phyloP scores from a whole-genome alignment of 768 basidiomycete genomes.

The Phaeotremella fagi region DNA sequence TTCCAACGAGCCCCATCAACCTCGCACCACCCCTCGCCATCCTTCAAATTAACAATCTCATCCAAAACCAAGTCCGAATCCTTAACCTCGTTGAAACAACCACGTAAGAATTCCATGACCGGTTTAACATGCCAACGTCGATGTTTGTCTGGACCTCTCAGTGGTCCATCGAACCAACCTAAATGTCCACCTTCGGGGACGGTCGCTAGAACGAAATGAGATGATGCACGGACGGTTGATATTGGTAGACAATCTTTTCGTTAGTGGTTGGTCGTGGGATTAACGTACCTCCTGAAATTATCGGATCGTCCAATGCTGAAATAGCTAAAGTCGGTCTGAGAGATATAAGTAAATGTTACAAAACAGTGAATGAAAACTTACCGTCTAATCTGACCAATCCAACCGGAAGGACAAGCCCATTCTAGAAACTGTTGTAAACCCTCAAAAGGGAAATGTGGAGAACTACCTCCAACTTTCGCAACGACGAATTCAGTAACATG shows the following conservation, averaged over 20 bases:
- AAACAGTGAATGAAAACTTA: neutral
- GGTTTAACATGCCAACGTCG: slow-evolving; percentile 26
- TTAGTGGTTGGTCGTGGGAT: neutral
- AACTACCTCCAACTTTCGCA: slow-evolving; percentile 22
- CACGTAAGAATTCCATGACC: slow-evolving; percentile 16
- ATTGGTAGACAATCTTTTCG: slow-evolving; percentile 13
- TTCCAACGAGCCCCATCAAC: slow-evolving; percentile 8
- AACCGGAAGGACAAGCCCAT: slow-evolving; percentile 25
- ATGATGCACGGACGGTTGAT: slow-evolving; percentile 7
- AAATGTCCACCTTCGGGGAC: slow-evolving; percentile 21
- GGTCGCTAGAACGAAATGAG: slow-evolving; percentile 21
- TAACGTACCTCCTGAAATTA: slow-evolving; percentile 18
- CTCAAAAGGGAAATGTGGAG: slow-evolving; percentile 17
- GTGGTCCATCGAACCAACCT: slow-evolving; percentile 26
- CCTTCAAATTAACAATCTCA: neutral
- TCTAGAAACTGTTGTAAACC: slow-evolving; percentile 17
- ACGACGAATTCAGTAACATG: slow-evolving; percentile 21
- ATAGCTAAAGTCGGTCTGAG: slow-evolving; percentile 19
- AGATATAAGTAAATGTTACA: neutral
- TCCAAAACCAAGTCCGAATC: neutral
- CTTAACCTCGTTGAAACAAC: neutral
- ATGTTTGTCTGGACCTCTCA: slow-evolving; percentile 15
- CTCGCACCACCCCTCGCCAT: slow-evolving; percentile 8
- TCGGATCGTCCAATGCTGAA: slow-evolving; percentile 22
- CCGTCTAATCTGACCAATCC: slow-evolving; percentile 9